These are phyloP conservation scores for Leccinum uliginosum DNA, from an alignment of 768 basidiomycete species.

Conservation along the genomic window DNA sequence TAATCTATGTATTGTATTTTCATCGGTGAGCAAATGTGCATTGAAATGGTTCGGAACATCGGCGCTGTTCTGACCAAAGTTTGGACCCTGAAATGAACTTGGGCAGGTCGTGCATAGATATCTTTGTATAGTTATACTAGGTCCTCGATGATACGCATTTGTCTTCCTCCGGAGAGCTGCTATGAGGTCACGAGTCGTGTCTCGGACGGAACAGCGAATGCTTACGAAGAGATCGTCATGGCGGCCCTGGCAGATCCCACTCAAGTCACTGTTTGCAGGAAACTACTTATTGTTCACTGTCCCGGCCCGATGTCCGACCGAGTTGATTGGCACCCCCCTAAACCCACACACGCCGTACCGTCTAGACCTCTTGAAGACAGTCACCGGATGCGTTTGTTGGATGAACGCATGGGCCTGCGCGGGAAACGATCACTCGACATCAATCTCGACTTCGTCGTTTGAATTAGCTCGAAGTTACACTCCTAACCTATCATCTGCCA, in stretches of 20 bases:
- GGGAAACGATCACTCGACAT: no score
- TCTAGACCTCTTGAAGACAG: no score
- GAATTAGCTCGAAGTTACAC: no score
- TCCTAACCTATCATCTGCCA: constrained; percentile 47
- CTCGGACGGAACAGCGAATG: constrained; percentile 13
- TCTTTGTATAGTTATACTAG: neutral
- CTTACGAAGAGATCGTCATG: neutral
- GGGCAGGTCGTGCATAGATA: neutral
- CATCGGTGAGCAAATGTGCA: neutral
- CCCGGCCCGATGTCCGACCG: constrained; percentile 6
- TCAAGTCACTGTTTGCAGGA: neutral
- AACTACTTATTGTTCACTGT: neutral
- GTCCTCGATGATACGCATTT: constrained; percentile 5
- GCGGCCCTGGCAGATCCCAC: neutral
- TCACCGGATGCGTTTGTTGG: no score
- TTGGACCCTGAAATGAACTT: constrained; percentile 16
- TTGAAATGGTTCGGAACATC: constrained; percentile 43
- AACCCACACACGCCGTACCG: no score
- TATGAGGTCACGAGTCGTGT: constrained; percentile 1
- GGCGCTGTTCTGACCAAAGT: constrained; percentile 39
- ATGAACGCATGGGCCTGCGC: no score
- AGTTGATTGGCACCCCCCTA: no score
- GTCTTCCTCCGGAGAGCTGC: constrained; percentile 1
- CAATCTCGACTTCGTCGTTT: no score
- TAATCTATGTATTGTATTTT: no score